Conservation (phyloP, 495 filamentous ascomycete species). For the Penicillium atrosanguineum region DNA sequence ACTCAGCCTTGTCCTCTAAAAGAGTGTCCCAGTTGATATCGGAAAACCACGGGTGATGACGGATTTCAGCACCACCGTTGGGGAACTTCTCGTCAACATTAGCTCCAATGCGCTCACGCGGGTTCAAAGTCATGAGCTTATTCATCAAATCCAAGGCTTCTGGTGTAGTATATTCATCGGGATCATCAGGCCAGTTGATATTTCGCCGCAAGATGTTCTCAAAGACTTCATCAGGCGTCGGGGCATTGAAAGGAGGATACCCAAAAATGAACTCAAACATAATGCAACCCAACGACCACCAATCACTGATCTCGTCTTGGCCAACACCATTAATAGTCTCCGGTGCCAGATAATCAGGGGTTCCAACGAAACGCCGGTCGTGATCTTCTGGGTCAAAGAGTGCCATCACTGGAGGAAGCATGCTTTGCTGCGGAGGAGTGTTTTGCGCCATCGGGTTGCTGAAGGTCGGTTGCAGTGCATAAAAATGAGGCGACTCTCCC, state of each 20-base stretch:
- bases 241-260: constrained; percentile 89
- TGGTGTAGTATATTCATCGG: constrained; percentile 67
- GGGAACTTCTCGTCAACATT: constrained; percentile 76
- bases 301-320: constrained; percentile 97
- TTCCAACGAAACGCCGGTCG: constrained; percentile 91
- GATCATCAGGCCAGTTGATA: constrained; percentile 82
- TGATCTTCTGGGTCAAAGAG: constrained; percentile 94
- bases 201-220: constrained; percentile 88
- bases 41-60: constrained; percentile 83
- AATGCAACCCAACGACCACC: constrained; percentile 98
- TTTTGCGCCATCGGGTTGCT: constrained; percentile 50
- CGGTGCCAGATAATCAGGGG: constrained; percentile 93
- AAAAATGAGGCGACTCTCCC: constrained; percentile 68
- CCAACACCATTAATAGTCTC: constrained; percentile 94
- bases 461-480: constrained; percentile 58
- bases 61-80: constrained; percentile 86
- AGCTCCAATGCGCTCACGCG: constrained; percentile 74
- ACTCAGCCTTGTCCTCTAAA: constrained; percentile 88
- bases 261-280: constrained; percentile 95
- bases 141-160: constrained; percentile 95
- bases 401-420: constrained; percentile 94
- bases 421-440: constrained; percentile 69
- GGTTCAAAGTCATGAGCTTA: constrained; percentile 78
- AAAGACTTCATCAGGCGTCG: constrained; percentile 89
- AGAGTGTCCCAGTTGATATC: constrained; percentile 87